Evolutionary conservation across 441 rosid species (phyloP), one percentile per base, ranked within the genome.

Genomic region (Eruca vesicaria): DNA sequence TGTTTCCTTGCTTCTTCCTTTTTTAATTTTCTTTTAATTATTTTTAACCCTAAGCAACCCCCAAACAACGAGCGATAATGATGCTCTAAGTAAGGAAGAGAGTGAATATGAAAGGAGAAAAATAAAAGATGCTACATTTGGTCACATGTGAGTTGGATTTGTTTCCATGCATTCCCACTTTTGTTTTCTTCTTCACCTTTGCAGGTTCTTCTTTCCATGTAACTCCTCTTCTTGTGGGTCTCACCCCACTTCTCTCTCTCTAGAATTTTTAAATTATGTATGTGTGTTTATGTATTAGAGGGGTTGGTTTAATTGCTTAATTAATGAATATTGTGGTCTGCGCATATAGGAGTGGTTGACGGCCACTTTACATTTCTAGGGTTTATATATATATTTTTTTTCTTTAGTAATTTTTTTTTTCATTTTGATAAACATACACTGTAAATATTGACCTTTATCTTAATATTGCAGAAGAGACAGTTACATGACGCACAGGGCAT

Each of bases 401-500:
- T 45, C 1, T 28, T 58, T 23, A 28, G 29, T 68, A 59, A 14
- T 28, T 35, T 28, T 16, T 5, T 6, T 12, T 21, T 12, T 5
- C 4, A 5, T 7, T 52, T 23, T 15, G 28, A 56, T 18, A 53
- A 9, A 53, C 26, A 55, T 21, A 50, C 12, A 50, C 12, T 11
- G 31, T 12, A 3, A 28, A 58, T 16, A 45, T 29, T 65, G 20
- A 72, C 41, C 6, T 4, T 43, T 45, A 26, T 19, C 11, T 2
- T 23, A 20, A 36, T 43, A 48, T 61, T 26, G 79, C 84, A 91
- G 97, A 69, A 86, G 93, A 18, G 95, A 91, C 63, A 91, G 95
- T 66, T 91, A 89, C 83, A 87, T 89, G 23, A 88, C 95, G 6
- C 97, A 90, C 70, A 75, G 90, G 31, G 93, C 97, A 14, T 90